These are phyloP conservation scores for Aureobasidium musti DNA, from an alignment of 2,329 filamentous ascomycete species.

Conservation along the genomic window DNA sequence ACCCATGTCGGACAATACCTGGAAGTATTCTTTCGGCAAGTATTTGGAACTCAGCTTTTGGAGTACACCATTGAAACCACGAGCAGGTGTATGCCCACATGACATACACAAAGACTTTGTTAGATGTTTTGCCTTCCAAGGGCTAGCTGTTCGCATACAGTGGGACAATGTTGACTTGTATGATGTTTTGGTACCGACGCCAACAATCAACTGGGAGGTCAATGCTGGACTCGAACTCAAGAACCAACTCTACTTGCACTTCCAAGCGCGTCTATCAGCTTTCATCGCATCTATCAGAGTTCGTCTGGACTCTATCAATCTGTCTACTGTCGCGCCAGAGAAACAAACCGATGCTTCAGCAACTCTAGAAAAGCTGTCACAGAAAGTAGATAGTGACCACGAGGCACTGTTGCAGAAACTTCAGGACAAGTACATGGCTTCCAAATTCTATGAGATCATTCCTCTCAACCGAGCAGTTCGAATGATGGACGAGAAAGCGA, in stretches of 20 bases:
- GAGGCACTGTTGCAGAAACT: conserved; percentile 70
- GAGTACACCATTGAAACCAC: conserved; percentile 78
- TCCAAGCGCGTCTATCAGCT: conserved; percentile 76
- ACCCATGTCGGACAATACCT: conserved; percentile 89
- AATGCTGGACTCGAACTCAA: conserved; percentile 90
- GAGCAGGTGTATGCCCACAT: conserved; percentile 77
- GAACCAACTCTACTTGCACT: conserved; percentile 82
- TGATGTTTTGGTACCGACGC: conserved; percentile 88
- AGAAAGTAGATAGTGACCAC: conserved; percentile 83
- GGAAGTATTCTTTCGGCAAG: conserved; percentile 98
- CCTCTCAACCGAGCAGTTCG: conserved; percentile 87
- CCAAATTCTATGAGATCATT: conserved; percentile 95
- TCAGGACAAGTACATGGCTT: conserved; percentile 87
- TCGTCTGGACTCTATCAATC: conserved; percentile 82
- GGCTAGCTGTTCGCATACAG: conserved; percentile 83
- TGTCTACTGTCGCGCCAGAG: conserved; percentile 86
- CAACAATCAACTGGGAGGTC: conserved; percentile 95
- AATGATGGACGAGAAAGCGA: conserved; percentile 87
- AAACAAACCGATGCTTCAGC: conserved; percentile 78
- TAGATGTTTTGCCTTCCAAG: conserved; percentile 86
- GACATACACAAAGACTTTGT: conserved; percentile 92
- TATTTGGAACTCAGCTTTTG: conserved; percentile 98
- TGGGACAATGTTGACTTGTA: conserved; percentile 91
- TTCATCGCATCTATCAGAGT: conserved; percentile 88
- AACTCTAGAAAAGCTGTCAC: conserved; percentile 76